phyloP scores from a whole-genome alignment of 1,139 yeast genomes.

The Meyerozyma carpophila region DNA sequence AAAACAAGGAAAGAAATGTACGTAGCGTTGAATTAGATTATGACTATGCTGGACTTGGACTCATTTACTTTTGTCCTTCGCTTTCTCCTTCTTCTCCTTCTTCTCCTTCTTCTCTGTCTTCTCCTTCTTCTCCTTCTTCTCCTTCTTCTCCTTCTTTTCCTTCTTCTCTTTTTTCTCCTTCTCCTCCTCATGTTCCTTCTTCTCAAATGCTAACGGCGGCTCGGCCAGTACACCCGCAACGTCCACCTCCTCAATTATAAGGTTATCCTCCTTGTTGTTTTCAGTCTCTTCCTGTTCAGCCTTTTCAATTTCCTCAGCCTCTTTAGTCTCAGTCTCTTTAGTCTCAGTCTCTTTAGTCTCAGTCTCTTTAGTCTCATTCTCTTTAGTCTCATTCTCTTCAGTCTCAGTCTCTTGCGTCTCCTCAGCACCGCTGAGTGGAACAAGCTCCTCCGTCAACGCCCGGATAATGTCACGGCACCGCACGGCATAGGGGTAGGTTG shows the following conservation, averaged over 20 bases:
- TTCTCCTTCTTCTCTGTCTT: slow-evolving; percentile 6
- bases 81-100: slow-evolving; percentile 9
- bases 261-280: slow-evolving; percentile 11
- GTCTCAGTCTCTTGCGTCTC: slow-evolving; percentile 1
- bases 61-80: slow-evolving; percentile 5
- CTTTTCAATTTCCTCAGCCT: slow-evolving; percentile 6
- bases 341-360: slow-evolving; percentile 3
- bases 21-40: too few relatives aligned
- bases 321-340: slow-evolving; percentile 3
- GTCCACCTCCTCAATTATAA: slow-evolving; percentile 36
- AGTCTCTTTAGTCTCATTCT: not conserved
- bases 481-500: slow-evolving; percentile 32
- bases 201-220: slow-evolving; percentile 5
- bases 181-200: slow-evolving; percentile 2
- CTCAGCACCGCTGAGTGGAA: slow-evolving; percentile 32
- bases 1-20: too few relatives aligned
- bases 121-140: slow-evolving; percentile 6
- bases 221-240: slow-evolving; percentile 27
- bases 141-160: slow-evolving; percentile 2
- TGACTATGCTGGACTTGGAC: too few relatives aligned
- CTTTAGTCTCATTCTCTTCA: too few relatives aligned
- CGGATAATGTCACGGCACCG: slow-evolving; percentile 38
- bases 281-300: slow-evolving; percentile 5
- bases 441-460: slow-evolving; percentile 31
- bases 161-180: not conserved